Conservation (phyloP, 2,329 filamentous ascomycete genomes). For the Mollisiaceae sp. region DNA sequence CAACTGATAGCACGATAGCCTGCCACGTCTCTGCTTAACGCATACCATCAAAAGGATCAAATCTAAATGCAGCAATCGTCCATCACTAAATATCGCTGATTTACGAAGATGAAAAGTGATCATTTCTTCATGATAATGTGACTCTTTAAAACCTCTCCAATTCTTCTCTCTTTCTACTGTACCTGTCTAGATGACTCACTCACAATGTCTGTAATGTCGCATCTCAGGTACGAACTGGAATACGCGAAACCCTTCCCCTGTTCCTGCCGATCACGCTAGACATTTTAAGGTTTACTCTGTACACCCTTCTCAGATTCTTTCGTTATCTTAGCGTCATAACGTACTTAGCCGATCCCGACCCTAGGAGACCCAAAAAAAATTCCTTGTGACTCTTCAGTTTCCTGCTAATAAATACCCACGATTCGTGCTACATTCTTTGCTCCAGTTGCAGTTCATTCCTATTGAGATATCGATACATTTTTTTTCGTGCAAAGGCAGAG, state of each 20-base stretch:
- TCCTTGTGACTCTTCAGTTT: slow-evolving; percentile 17
- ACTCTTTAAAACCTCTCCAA: neutral
- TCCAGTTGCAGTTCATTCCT: slow-evolving; percentile 10
- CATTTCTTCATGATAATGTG: neutral
- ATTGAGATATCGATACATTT: neutral
- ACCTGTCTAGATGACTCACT: neutral
- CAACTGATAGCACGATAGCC: neutral
- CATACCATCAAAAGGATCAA: neutral
- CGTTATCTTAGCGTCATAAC: slow-evolving; percentile 22
- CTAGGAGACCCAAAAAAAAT: slow-evolving; percentile 8
- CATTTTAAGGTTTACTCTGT: too few species aligned
- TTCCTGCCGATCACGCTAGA: neutral
- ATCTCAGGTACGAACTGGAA: neutral
- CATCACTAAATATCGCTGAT: neutral
- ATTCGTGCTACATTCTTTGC: neutral
- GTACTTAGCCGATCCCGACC: neutral
- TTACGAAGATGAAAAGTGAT: neutral
- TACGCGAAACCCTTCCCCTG: neutral
- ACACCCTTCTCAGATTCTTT: neutral
- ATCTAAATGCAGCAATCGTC: neutral
- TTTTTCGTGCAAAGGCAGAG: neutral
- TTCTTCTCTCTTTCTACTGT: neutral
- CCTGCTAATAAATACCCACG: neutral
- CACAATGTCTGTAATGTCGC: neutral
- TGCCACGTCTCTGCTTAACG: neutral